Base-by-base conservation (phyloP, 345 rosid genomes). In the Eutrema japonicum region DNA sequence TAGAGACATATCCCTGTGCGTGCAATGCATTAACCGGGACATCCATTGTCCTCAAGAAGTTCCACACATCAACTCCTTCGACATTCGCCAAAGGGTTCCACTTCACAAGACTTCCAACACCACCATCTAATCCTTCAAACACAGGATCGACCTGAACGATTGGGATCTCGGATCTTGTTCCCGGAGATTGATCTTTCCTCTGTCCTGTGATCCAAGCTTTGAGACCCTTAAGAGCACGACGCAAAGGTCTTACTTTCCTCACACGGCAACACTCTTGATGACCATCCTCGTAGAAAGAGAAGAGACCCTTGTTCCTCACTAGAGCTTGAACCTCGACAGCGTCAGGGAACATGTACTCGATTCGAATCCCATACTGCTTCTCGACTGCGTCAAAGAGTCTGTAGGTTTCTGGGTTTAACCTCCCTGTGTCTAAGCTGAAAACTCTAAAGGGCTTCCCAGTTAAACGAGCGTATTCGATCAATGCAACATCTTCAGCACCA, bases 261-360 rank as follows among this genome's bases (percentile, higher is more conserved):
- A 90, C 93, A 26, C 97, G 89, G 87, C 99, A 95, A 85, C 98
- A 93, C 57, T 93, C 98, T 46, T 91, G 98, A 78, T 93, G 98
- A 55, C 98, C 98, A 30, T 93, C 98, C 64, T 93, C 96, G 1
- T 93, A 93, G 78, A 93, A 93, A 6, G 97, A 93, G 78, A 91
- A 93, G 33, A 93, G 83, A 11, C 98, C 98, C 68, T 93, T 93
- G 84, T 80, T 88, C 81, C 98, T 87, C 2, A 92, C 99, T 41
- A 95, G 72, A 54, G 83, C 96, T 77, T 91, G 96, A 74, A 94
- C 97, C 78, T 94, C 98, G 38, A 88, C 93, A 11, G 99, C 83
- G 73, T 95, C 99, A 0, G 97, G 99, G 70, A 95, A 92, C 97
- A 87, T 92, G 76, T 94, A 94, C 65, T 94, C 97, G 1, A 91